A percentile compares a stretch with the other conserved stretches of the same genome.
These are phyloP conservation scores for Colletotrichum cereale DNA, from an alignment of 2,329 filamentous ascomycete genomes.

Conservation along the genomic window DNA sequence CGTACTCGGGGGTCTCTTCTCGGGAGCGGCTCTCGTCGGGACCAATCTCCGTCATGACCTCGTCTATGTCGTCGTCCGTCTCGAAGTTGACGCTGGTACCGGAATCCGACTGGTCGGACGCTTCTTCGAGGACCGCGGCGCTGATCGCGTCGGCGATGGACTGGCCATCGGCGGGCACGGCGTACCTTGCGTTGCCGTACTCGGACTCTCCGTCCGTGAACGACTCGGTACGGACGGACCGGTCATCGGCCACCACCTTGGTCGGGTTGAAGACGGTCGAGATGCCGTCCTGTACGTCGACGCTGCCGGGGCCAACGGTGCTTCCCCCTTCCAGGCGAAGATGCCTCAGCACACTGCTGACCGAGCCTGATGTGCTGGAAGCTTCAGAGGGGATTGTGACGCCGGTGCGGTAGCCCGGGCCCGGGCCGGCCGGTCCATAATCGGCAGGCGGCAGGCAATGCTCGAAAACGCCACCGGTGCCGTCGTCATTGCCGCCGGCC, in stretches of 20 bases:
- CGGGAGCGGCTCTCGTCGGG: constrained; percentile 29
- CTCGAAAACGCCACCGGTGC: constrained; percentile 64
- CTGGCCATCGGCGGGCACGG: constrained; percentile 50
- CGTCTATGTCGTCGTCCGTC: constrained; percentile 18
- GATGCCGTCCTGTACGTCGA: constrained; percentile 56
- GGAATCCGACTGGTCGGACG: constrained; percentile 16
- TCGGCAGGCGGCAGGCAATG: constrained; percentile 55
- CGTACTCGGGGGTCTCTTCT: constrained; percentile 18
- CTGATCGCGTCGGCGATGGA: constrained; percentile 41
- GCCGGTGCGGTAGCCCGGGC: constrained; percentile 61
- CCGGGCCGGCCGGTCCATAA: constrained; percentile 60
- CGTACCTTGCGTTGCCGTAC: constrained; percentile 51
- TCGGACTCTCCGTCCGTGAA: constrained; percentile 50
- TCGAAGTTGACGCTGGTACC: constrained; percentile 10
- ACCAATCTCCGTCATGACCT: constrained; percentile 33
- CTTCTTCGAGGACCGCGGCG: constrained; percentile 26
- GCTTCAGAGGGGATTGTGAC: constrained; percentile 51
- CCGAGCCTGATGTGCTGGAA: constrained; percentile 51
- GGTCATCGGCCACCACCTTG: constrained; percentile 51
- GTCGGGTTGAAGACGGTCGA: constrained; percentile 51
- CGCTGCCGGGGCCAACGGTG: constrained; percentile 49
- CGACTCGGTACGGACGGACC: constrained; percentile 51
- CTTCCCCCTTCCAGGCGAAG: constrained; percentile 51
- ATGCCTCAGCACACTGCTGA: constrained; percentile 51
- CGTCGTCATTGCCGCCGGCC: constrained; percentile 69